Percentiles rank a stretch among this genome's conserved stretches.
Conservation (phyloP, 805 yeast genomes). For the Tetrapisispora iriomotensis region DNA sequence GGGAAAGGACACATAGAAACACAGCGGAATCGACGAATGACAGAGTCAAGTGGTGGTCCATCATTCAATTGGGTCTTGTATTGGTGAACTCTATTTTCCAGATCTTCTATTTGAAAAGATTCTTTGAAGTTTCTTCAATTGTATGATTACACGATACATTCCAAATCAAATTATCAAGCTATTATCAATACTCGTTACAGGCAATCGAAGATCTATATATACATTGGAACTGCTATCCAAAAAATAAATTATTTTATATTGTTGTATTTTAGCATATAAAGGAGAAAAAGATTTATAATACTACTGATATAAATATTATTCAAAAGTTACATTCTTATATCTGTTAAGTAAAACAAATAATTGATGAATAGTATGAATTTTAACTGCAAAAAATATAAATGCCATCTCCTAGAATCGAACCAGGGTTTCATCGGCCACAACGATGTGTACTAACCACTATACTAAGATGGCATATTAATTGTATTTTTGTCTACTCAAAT, state of each 20-base stretch:
- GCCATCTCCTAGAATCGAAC: slow-evolving; percentile 4
- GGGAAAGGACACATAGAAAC: slow-evolving; percentile 96
- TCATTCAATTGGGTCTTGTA: slow-evolving; percentile 81
- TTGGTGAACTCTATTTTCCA: slow-evolving; percentile 87
- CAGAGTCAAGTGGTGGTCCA: slow-evolving; percentile 96
- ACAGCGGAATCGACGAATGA: slow-evolving; percentile 97
- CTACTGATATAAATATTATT: too few species aligned
- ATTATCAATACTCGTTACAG: too few species aligned
- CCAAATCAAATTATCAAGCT: too few species aligned
- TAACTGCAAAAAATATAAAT: neutral
- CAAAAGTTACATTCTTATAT: too few species aligned
- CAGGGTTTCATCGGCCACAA: slow-evolving; percentile 4
- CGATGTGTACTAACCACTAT: slow-evolving; percentile 3
- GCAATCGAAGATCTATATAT: too few species aligned
- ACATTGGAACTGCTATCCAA: too few species aligned
- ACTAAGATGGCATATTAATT: neutral
- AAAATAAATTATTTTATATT: too few species aligned
- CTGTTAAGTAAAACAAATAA: too few species aligned
- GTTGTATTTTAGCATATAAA: too few species aligned
- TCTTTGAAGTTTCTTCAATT: slow-evolving; percentile 90
- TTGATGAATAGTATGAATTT: neutral
- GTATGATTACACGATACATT: slow-evolving; percentile 48
- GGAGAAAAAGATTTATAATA: too few species aligned
- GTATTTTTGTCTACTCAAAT: too few species aligned
- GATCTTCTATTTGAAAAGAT: slow-evolving; percentile 85